Conservation (phyloP, 2,329 filamentous ascomycete species). For the Rutstroemia sp. region DNA sequence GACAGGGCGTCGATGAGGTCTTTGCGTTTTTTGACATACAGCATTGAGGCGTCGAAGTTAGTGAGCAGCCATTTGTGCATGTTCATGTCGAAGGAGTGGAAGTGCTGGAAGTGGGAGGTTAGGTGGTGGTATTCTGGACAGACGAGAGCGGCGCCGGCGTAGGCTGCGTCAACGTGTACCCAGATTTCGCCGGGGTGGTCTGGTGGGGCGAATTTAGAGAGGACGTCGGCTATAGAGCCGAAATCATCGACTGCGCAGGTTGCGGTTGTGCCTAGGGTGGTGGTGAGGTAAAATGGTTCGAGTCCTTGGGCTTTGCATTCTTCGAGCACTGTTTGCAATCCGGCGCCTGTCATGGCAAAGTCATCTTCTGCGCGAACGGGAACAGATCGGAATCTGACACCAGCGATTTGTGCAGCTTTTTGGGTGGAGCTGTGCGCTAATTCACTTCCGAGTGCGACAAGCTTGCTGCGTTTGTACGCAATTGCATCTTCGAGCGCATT, state of each 20-base stretch:
- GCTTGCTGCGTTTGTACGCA: slow-evolving; percentile 55
- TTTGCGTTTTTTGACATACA: slow-evolving; percentile 68
- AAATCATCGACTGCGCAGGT: slow-evolving; percentile 86
- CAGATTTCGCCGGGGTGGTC: slow-evolving; percentile 52
- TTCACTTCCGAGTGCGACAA: slow-evolving; percentile 76
- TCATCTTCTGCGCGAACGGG: slow-evolving; percentile 53
- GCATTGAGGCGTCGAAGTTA: slow-evolving; percentile 79
- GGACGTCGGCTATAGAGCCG: slow-evolving; percentile 28
- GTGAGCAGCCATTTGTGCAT: slow-evolving; percentile 97
- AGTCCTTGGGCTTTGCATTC: slow-evolving; percentile 61
- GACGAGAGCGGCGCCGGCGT: slow-evolving; percentile 78
- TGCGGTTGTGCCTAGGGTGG: slow-evolving; percentile 78
- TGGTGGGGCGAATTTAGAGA: slow-evolving; percentile 33
- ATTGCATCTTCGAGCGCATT: slow-evolving; percentile 63
- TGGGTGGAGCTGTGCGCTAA: slow-evolving; percentile 78
- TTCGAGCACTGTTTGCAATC: slow-evolving; percentile 54
- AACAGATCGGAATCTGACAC: slow-evolving; percentile 71
- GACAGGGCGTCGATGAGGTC: slow-evolving; percentile 75
- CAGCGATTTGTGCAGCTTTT: slow-evolving; percentile 80
- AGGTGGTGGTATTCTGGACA: slow-evolving; percentile 73
- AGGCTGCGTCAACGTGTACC: slow-evolving; percentile 92
- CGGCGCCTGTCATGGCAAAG: slow-evolving; percentile 61
- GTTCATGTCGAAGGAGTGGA: slow-evolving; percentile 91
- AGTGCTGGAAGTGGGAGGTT: slow-evolving; percentile 50
- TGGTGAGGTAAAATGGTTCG: slow-evolving; percentile 79